These are phyloP conservation scores for Ophiosphaerella narmari DNA, from an alignment of 2,329 filamentous ascomycete genomes.

Conservation along the genomic window DNA sequence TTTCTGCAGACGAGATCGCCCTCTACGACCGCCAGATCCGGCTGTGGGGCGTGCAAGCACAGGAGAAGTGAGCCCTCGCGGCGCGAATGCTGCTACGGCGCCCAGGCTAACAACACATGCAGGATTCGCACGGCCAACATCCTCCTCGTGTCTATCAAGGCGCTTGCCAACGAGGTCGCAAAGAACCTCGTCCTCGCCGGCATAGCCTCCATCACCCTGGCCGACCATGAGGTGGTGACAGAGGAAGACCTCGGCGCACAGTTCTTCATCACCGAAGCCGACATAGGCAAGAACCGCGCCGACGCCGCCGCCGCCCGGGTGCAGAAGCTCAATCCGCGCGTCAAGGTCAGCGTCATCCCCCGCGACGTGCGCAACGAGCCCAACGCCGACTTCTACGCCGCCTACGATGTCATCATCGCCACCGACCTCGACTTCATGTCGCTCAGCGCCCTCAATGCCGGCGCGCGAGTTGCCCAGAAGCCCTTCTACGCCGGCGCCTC, in stretches of 20 bases:
- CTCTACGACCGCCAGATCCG: conserved; percentile 97
- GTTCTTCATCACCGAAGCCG: conserved; percentile 74
- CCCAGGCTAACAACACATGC: conserved; percentile 1
- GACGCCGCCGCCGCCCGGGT: conserved; percentile 78
- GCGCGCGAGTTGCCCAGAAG: conserved; percentile 75
- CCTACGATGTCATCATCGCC: conserved; percentile 85
- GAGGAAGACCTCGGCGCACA: conserved; percentile 73
- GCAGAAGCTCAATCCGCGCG: conserved; percentile 86
- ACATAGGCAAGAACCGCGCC: conserved; percentile 81
- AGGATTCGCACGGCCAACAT: conserved; percentile 89
- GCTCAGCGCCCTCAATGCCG: conserved; percentile 81
- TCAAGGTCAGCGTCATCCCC: conserved; percentile 73
- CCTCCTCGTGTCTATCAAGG: conserved; percentile 84
- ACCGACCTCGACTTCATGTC: conserved; percentile 81
- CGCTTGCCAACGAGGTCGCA: conserved; percentile 89
- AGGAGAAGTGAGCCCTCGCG: conserved; percentile 65
- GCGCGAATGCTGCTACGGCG: not conserved
- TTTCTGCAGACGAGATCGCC: conserved; percentile 80
- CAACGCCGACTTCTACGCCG: conserved; percentile 75
- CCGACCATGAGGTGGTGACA: conserved; percentile 76
- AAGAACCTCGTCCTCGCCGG: conserved; percentile 97
- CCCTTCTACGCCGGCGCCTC: conserved; percentile 88
- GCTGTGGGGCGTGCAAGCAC: conserved; percentile 94
- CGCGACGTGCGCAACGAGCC: conserved; percentile 61
- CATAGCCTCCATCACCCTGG: conserved; percentile 84